Conservation (phyloP, 441 rosid species). For the Breynia disticha region DNA sequence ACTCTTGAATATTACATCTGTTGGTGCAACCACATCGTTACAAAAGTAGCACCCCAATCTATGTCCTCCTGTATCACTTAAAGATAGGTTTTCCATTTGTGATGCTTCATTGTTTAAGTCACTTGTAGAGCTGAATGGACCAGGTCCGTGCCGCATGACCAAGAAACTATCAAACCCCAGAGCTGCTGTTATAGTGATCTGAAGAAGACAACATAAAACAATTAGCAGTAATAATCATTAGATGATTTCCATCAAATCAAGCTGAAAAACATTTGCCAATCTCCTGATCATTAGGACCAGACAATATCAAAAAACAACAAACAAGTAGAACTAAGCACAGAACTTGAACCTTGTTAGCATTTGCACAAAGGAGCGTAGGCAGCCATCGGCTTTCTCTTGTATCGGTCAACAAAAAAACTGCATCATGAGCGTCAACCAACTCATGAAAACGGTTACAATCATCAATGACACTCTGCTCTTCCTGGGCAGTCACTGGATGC, state of each 20-base stretch:
- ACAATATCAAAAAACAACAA: background rate
- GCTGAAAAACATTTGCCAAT: background rate
- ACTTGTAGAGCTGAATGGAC: constrained; percentile 36
- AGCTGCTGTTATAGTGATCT: constrained; percentile 84
- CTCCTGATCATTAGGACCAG: background rate
- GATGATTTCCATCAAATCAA: constrained; percentile 3
- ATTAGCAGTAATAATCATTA: background rate
- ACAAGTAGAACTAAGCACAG: background rate
- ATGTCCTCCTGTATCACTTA: constrained; percentile 27
- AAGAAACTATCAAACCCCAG: constrained; percentile 92
- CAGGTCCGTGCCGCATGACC: constrained; percentile 95
- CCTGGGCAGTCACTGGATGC: constrained; percentile 72
- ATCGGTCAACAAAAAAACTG: constrained; percentile 84
- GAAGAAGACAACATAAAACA: constrained; percentile 17
- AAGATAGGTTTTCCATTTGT: constrained; percentile 30
- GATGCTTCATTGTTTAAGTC: constrained; percentile 21
- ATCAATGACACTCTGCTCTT: constrained; percentile 56
- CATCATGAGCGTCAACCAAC: constrained; percentile 79
- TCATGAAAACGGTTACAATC: constrained; percentile 60
- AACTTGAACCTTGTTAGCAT: constrained; percentile 63
- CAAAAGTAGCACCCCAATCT: constrained; percentile 97
- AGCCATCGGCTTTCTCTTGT: constrained; percentile 99
- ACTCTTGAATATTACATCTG: constrained; percentile 48
- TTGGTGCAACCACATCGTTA: constrained; percentile 95
- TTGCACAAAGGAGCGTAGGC: constrained; percentile 76